Base-by-base conservation (phyloP, 352 stramenopile species). In the Elongisporangium senticosum region DNA sequence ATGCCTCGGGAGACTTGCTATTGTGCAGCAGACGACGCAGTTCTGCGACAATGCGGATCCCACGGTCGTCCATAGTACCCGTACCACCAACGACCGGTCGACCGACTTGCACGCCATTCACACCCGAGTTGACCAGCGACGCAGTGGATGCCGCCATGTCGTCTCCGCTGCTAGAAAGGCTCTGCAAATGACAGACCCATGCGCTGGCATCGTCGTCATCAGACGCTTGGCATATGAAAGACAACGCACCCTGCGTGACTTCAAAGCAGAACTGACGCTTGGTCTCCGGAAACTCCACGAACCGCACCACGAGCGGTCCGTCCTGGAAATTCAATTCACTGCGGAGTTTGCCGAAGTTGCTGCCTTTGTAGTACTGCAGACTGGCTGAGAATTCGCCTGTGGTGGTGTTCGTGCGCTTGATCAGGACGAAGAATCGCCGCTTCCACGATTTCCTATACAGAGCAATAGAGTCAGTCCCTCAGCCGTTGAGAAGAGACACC, bases 211-310 rank as follows among this genome's bases (percentile, higher is more conserved):
- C 86, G 58, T 94, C 85, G 53, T 94, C 83, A 51, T 91, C 83
- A 4, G 75, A 84, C 6, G 79, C 86, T 14, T 92, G 88, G 51
- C 83, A 94, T 22, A 90, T 70, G 39, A 89, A 83, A 2, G 79
- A 83, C 58, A 90, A 90, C 15, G 90, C 83, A 2, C 79, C 67
- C 10, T 79, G 72, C 0, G 76, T 67, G 20, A 96, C 74, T 67
- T 93, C 85, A 56, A 96, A 96, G 59, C 84, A 96, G 56, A 90
- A 92, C 43, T 81, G 77, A 20, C 86, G 75, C 64, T 90, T 91
- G 57, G 78, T 91, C 58, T 94, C 83, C 47, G 75, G 71, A 2
- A 79, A 73, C 58, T 96, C 84, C 17, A 94, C 56, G 56, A 93
- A 94, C 3, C 84, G 83, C 49, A 94, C 78, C 0, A 68, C 79